Evolutionary conservation across 352 stramenopile genomes (phyloP), one percentile per base, ranked within the genome.

Genomic region (Lagenidium giganteum): DNA sequence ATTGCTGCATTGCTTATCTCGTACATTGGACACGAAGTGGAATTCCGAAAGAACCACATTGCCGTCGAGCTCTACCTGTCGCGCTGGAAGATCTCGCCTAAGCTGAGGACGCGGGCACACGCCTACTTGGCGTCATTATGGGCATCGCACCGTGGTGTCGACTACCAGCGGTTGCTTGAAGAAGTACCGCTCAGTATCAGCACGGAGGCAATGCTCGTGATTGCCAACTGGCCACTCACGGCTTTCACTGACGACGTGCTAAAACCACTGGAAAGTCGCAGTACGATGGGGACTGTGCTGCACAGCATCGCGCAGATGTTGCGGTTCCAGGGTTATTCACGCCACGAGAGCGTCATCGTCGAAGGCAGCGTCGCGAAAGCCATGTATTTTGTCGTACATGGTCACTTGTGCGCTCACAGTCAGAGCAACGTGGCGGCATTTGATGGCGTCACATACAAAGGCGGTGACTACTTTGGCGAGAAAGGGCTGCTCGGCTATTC

Each of bases 381-480:
- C 4, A 32, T 45, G 38, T 45, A 45, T 20, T 45, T 45, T 33
- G 38, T 45, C 38, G 38, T 45, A 16, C 21, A 23, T 8, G 38
- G 38, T 12, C 31, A 26, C 22, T 20, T 45, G 14, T 26, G 31
- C 23, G 34, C 38, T 11, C 31, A n/a, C n/a, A n/a, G n/a, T n/a
- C n/a, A n/a, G n/a, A n/a, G 24, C 16, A 16, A 31, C 13, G 16
- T 18, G 13, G 13, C 18, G 4, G 21, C 18, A 14, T 22, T 34
- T 16, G 5, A 6, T 6, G n/a, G 5, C 2, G 22, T 16, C 11
- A 45, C 34, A 23, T 45, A 45, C 38, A 11, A 18, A 5, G 38
- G 34, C 12, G 38, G 38, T 1, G 24, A 45, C 26, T 45, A 18
- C 38, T 45, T 45, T 27, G 38, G 38, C 13, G 23, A 45, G 13